These are phyloP conservation scores for Lactarius hatsudake DNA, from an alignment of 768 basidiomycete species.

Conservation along the genomic window DNA sequence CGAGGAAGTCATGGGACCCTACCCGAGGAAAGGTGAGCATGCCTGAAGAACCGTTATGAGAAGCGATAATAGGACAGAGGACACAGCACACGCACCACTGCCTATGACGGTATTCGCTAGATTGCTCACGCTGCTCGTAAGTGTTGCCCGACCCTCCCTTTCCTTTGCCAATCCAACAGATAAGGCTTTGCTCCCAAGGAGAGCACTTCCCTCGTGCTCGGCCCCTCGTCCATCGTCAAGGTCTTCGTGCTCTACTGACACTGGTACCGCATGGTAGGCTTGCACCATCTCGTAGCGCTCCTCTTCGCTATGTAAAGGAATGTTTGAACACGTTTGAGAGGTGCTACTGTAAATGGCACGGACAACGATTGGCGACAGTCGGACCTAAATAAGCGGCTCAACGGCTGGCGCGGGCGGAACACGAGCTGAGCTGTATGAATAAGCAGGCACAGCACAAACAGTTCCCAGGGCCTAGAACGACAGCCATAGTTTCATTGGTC, in stretches of 20 bases:
- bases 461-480: neutral
- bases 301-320: conserved; percentile 20
- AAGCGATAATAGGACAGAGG: neutral
- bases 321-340: conserved; percentile 3
- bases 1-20: conserved; percentile 24
- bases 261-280: conserved; percentile 57
- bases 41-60: conserved; percentile 37
- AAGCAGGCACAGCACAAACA: neutral
- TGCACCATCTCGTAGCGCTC: conserved; percentile 61
- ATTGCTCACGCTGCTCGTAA: conserved; percentile 72
- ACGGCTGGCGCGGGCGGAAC: neutral
- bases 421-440: neutral
- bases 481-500: neutral
- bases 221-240: conserved; percentile 33
- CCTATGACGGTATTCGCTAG: conserved; percentile 90
- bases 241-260: conserved; percentile 33
- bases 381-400: neutral
- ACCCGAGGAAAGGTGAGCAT: conserved; percentile 90
- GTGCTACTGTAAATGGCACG: neutral
- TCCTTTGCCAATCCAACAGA: conserved; percentile 27
- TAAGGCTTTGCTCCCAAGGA: conserved; percentile 49
- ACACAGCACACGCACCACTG: conserved; percentile 55
- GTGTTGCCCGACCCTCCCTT: conserved; percentile 64
- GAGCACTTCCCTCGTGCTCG: conserved; percentile 54
- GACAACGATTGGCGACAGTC: neutral